Percentiles rank a stretch among this genome's conserved stretches.
Conservation (phyloP, 2,329 filamentous ascomycete genomes). For the Emergomyces orientalis region DNA sequence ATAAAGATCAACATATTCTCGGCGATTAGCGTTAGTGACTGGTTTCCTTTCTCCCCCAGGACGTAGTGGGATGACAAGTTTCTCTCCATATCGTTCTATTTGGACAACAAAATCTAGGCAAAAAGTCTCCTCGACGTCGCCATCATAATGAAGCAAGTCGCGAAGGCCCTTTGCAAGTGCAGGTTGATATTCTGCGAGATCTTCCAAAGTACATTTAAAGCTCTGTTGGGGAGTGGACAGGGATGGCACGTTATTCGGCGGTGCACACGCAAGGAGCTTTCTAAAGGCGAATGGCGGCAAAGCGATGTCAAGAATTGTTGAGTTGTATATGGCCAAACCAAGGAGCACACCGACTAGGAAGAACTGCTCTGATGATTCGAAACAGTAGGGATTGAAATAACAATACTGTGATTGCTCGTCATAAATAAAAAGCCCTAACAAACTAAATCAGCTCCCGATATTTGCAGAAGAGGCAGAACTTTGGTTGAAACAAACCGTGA, state of each 20-base stretch:
- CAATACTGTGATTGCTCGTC: conserved; percentile 85
- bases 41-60: conserved; percentile 61
- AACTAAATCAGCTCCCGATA: not conserved
- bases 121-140: conserved; percentile 71
- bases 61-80: conserved; percentile 59
- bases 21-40: conserved; percentile 75
- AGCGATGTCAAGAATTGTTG: conserved; percentile 80
- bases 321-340: conserved; percentile 88
- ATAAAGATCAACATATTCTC: conserved; percentile 80
- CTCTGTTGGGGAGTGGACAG: conserved; percentile 47
- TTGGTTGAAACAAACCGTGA: conserved; percentile 53
- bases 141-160: conserved; percentile 71
- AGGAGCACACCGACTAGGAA: conserved; percentile 82
- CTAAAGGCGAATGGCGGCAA: conserved; percentile 83
- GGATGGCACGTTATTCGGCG: conserved; percentile 47
- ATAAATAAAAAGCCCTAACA: conserved; percentile 74
- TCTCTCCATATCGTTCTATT: conserved; percentile 64
- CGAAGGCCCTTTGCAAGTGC: conserved; percentile 64
- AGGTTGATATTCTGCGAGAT: conserved; percentile 74
- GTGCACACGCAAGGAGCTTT: conserved; percentile 70
- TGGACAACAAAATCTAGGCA: conserved; percentile 73
- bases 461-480: not conserved
- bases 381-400: conserved; percentile 85
- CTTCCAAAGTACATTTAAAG: conserved; percentile 68
- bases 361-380: conserved; percentile 86